A percentile compares a stretch with the other conserved stretches of the same genome.
phyloP scores from a whole-genome alignment of 1,139 yeast species.

The Magnusiomyces suaveolens region DNA sequence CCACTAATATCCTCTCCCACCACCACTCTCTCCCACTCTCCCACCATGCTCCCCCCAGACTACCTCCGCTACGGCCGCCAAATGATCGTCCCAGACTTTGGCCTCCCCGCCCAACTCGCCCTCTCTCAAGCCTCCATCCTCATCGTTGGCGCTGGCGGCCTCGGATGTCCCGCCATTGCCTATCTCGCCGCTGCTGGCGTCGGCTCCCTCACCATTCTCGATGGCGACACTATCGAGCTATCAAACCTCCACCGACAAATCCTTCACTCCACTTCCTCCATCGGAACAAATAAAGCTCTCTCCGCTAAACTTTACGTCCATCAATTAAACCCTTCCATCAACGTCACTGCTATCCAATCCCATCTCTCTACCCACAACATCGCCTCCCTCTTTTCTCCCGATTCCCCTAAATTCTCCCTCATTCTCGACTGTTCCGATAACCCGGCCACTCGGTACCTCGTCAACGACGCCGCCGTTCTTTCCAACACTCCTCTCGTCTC shows the following conservation, averaged over 20 bases:
- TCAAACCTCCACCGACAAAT: constrained; percentile 89
- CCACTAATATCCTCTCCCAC: no score
- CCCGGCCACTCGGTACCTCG: constrained; percentile 76
- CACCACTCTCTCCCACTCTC: no score
- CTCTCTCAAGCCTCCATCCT: constrained; percentile 52
- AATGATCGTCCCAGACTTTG: constrained; percentile 78
- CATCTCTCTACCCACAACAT: constrained; percentile 52
- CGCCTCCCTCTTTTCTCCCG: constrained; percentile 43
- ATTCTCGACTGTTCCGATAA: constrained; percentile 92
- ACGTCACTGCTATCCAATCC: constrained; percentile 42
- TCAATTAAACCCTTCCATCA: constrained; percentile 58
- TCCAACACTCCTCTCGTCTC: constrained; percentile 67
- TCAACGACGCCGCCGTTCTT: constrained; percentile 75
- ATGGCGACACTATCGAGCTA: constrained; percentile 71
- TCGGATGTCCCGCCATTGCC: constrained; percentile 85
- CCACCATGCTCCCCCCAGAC: no score
- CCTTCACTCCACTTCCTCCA: constrained; percentile 55
- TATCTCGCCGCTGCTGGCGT: constrained; percentile 85
- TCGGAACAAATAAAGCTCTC: constrained; percentile 66
- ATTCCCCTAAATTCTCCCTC: constrained; percentile 44
- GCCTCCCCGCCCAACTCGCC: constrained; percentile 48
- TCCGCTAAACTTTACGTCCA: constrained; percentile 54
- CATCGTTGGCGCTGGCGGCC: constrained; percentile 93
- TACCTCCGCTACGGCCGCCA: constrained; percentile 85
- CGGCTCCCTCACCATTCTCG: constrained; percentile 62